Evolutionary conservation across 306 rosid genomes (phyloP), one percentile per base, ranked within the genome.

Genomic region (Cyclanthera cordifolia): DNA sequence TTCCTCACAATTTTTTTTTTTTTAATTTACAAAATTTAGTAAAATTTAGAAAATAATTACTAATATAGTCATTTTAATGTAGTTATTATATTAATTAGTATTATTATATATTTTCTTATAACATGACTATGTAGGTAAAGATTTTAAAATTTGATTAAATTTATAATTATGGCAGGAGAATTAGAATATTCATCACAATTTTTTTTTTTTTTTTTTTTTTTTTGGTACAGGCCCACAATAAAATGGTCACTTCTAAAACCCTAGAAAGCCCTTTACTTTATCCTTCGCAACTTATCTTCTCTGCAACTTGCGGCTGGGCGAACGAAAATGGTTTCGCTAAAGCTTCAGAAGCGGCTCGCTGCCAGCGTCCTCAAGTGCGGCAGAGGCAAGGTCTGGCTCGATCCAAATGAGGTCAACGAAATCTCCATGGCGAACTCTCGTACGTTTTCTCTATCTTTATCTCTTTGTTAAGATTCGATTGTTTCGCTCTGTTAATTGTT

Each of bases 361-460:
- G 78, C 97, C 1, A 91, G 96, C 59, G 96, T 91, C 0, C 97
- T 88, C 81, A 88, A 91, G 88, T 88, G 97, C 45, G 97, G 97
- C 0, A 78, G 89, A 20, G 97, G 97, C 73, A 91, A 91, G 78
- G 95, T 91, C 15, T 91, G 97, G 97, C 96, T 91, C 4, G 97
- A 91, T 75, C 97, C 97, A 9, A 91, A 91, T 81, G 97, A 91
- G 79, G 81, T 56, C 75, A 91, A 80, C 37, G 97, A 91, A 75
- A 91, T 91, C 81, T 91, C 97, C 82, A 91, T 91, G 96, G 97
- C 96, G 39, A 91, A 91, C 73, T 91, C 97, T 57, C 96, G 94
- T 91, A 79, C 10, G 82, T 25, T 50, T 57, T 34, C 46, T 34
- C 21, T 13, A 4, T 41, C 70, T 19, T n/a, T 23, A 1, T 34